Conservation (phyloP, 805 yeast species). For the Ogataea thermomethanolica region DNA sequence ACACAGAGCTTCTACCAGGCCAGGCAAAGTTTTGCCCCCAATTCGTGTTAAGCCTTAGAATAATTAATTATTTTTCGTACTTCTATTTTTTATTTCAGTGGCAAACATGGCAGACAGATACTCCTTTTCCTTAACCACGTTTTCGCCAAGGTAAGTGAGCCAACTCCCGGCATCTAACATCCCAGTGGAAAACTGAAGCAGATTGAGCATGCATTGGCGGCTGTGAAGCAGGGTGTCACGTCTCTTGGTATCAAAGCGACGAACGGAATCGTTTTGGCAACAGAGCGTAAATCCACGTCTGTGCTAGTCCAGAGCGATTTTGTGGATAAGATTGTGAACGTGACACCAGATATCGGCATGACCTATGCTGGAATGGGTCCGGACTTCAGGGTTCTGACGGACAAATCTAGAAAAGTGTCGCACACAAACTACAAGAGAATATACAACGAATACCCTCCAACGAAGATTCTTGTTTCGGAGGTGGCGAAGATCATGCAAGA, state of each 20-base stretch:
- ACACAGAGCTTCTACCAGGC: too few species aligned
- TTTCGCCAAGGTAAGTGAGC: constrained; percentile 81
- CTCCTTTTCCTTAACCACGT: constrained; percentile 94
- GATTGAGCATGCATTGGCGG: constrained; percentile 95
- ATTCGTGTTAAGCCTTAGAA: neutral
- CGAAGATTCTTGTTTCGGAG: constrained; percentile 88
- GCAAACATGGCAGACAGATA: constrained; percentile 90
- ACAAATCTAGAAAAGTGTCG: constrained; percentile 88
- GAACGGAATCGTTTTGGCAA: constrained; percentile 94
- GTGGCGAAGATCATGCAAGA: constrained; percentile 97
- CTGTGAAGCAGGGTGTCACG: constrained; percentile 97
- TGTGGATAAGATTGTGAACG: constrained; percentile 69
- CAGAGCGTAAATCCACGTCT: constrained; percentile 87
- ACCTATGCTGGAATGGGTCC: constrained; percentile 99
- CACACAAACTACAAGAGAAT: constrained; percentile 90
- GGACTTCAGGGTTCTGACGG: constrained; percentile 91
- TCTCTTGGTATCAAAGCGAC: constrained; percentile 91
- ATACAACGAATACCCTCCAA: constrained; percentile 96
- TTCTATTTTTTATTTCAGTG: constrained; percentile 9
- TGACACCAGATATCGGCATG: constrained; percentile 96
- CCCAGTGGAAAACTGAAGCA: constrained; percentile 92
- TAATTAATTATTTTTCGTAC: neutral
- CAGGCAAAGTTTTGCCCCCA: too few species aligned
- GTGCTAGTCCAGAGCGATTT: constrained; percentile 71
- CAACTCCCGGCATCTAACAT: neutral